Evolutionary conservation across 208 protist species (phyloP), one percentile per base, ranked within the genome.

Genomic region (Balamuthia mandrillaris): DNA sequence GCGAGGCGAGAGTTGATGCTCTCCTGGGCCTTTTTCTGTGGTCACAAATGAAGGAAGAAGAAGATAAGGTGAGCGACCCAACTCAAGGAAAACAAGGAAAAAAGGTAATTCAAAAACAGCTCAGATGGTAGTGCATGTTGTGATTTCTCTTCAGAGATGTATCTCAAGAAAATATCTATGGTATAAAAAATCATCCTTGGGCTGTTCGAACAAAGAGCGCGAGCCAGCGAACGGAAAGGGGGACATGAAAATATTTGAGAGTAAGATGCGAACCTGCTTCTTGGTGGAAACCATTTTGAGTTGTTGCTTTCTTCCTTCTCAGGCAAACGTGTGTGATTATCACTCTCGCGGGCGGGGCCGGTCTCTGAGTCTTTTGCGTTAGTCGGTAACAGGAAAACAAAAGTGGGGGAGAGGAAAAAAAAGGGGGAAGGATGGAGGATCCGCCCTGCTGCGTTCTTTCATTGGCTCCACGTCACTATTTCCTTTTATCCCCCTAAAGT

Each of bases 1-100:
- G 96, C 95, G 44, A 99, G 96, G 92, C 97, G 97, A 83, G 96
- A 91, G 96, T 99, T 99, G 94, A 99, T 98, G 92, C 92, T 96
- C 91, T 99, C 98, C 86, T 96, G 90, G 86, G 97, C 91, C 92
- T 98, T 98, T 94, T 98, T 98, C 94, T 97, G 96, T 91, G n/a
- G n/a, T n/a, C n/a, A n/a, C n/a, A n/a, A n/a, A n/a, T n/a, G 12
- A 47, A n/a, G 2, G 1, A 27, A 31, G 41, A 42, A 31, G 18
- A 24, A 6, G 29, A n/a, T 0, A 24, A 39, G 12, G 37, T 21
- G n/a, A 41, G 1, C 24, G 39, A 31, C 2, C 63, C 56, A 21
- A 45, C 47, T 45, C 10, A 41, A 33, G 27, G 0, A n/a, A 4
- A 21, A 18, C 31, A 31, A 27, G 5, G 14, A 31, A 35, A 10